Base-by-base conservation (phyloP, 2,329 filamentous ascomycete species). In the Knufia petricola region DNA sequence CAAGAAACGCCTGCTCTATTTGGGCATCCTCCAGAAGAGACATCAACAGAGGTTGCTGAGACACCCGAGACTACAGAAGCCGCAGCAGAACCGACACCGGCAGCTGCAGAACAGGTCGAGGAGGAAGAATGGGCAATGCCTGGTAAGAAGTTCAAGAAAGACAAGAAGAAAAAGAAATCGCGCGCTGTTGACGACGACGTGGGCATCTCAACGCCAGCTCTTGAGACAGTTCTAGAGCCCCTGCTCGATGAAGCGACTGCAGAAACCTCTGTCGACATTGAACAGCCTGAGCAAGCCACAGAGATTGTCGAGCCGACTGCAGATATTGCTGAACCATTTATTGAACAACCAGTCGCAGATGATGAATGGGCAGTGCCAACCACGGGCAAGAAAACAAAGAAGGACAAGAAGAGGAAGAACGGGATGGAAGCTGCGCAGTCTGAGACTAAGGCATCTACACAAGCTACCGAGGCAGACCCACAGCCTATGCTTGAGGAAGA, bases 131-230 rank as follows among this genome's bases (percentile, higher is more conserved):
- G 49, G 50, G 57, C 55, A 38, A 49, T 52, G 39, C 49, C 50
- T 3, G 56, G 52, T 21, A 64, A 62, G 51, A 67, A 65, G 50
- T 59, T 60, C 37, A 46, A 40, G 28, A 58, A 59, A 49, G 52
- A 51, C 45, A 53, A 53, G 38, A 53, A 53, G 28, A 52, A 52
- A 40, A 50, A 50, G 38, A 28, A 28, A 12, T 12, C 26, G 12
- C 3, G 3, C 21, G 21, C 4, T 39, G 12, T 19, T 19, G 37
- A 21, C 12, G 12, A 6, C 26, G 26, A 28, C 26, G 12, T 12
- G 26, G 26, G 26, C 26, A n/a, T 12, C 36, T 46, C 24, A 17
- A 46, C 21, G 17, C n/a, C 43, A 20, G 10, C 20, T 19, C 23
- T 34, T 17, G 20, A n/a, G 20, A 15, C 23, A 37, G 21, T 17